Evolutionary conservation across 2,329 filamentous ascomycete genomes (phyloP).

Genomic region (Curvularia eragrostidis): DNA sequence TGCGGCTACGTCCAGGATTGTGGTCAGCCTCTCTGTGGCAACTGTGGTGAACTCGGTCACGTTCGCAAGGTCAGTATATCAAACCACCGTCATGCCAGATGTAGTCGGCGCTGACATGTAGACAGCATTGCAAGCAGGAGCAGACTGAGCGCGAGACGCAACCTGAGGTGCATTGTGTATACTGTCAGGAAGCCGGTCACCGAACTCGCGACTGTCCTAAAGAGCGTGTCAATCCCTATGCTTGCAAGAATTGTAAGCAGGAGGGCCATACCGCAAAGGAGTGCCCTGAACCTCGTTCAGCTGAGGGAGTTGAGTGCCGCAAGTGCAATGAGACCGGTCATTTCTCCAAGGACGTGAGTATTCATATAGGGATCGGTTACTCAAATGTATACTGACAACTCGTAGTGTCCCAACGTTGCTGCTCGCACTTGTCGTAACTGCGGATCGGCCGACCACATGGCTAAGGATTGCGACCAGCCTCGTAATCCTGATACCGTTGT

Average conservation of each 20-base stretch:
- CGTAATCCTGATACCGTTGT: constrained; percentile 49
- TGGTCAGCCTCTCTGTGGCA: constrained; percentile 66
- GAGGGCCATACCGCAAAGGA: constrained; percentile 48
- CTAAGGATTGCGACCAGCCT: constrained; percentile 48
- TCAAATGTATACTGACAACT: constrained; percentile 21
- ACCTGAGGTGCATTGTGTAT: constrained; percentile 65
- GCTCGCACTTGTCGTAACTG: constrained; percentile 48
- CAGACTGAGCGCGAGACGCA: constrained; percentile 55
- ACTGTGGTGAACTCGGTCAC: constrained; percentile 71
- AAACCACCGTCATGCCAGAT: too few relatives aligned
- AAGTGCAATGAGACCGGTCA: constrained; percentile 64
- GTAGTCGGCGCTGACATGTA: constrained; percentile 8
- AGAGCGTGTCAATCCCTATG: constrained; percentile 65
- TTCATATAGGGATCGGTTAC: background rate
- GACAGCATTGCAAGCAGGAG: constrained; percentile 65
- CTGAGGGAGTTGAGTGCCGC: constrained; percentile 68
- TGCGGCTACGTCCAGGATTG: constrained; percentile 69
- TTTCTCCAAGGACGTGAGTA: constrained; percentile 44
- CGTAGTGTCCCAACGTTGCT: constrained; percentile 43
- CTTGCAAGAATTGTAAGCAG: constrained; percentile 72
- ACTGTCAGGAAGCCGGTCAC: constrained; percentile 70
- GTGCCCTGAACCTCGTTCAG: constrained; percentile 55
- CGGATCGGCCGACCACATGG: constrained; percentile 46
- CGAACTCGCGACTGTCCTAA: constrained; percentile 69
- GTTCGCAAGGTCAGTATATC: constrained; percentile 50